phyloP scores from a whole-genome alignment of 805 yeast species.

The Wickerhamomyces sydowiorum region DNA sequence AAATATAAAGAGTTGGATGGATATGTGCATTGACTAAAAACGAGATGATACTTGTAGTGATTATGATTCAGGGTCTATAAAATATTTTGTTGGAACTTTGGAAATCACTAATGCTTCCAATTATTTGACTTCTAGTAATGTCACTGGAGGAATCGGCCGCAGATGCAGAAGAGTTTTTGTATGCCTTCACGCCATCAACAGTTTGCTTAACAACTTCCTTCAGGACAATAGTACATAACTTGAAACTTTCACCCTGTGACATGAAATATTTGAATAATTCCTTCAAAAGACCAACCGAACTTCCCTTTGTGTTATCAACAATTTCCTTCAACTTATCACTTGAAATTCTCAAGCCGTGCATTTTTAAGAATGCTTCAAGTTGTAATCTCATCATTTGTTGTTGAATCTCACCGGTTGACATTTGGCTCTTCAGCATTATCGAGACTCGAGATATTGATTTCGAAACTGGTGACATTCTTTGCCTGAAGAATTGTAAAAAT shows the following conservation, averaged over 20 bases:
- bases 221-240: slow-evolving; percentile 27
- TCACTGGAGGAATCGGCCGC: background rate
- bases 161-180: background rate
- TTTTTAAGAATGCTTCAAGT: slow-evolving; percentile 37
- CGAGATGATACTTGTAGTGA: background rate
- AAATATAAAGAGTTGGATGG: background rate
- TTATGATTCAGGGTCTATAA: background rate
- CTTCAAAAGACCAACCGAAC: slow-evolving; percentile 31
- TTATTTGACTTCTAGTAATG: slow-evolving; percentile 1
- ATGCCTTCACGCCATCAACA: slow-evolving; percentile 6
- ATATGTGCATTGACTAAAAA: background rate
- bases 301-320: slow-evolving; percentile 32
- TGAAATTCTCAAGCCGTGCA: slow-evolving; percentile 43
- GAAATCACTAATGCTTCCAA: background rate
- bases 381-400: slow-evolving; percentile 32
- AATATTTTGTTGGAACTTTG: background rate
- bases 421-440: slow-evolving; percentile 33
- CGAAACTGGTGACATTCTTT: slow-evolving; percentile 32
- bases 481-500: slow-evolving; percentile 31
- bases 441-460: slow-evolving; percentile 30
- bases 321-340: slow-evolving; percentile 32
- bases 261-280: slow-evolving; percentile 37
- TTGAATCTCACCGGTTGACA: slow-evolving; percentile 30
- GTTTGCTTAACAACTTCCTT: slow-evolving; percentile 29
- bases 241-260: slow-evolving; percentile 34